Base-by-base conservation (phyloP, 768 basidiomycete genomes). In the Lactarius deliciosus region DNA sequence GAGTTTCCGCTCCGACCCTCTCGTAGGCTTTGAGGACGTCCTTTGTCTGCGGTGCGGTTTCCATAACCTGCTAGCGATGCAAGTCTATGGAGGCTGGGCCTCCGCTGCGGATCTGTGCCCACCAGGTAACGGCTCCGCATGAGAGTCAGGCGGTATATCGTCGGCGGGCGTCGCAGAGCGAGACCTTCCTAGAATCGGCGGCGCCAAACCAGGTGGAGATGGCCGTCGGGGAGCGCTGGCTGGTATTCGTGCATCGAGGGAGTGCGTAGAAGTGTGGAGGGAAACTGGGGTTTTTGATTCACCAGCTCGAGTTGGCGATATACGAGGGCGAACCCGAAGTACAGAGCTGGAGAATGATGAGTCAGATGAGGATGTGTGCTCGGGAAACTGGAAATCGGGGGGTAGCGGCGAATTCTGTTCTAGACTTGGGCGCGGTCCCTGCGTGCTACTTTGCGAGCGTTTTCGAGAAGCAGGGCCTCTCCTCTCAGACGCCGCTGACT, bases 11-110 rank as follows among this genome's bases (percentile, higher is more conserved):
- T 84, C 57, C 83, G 77, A 57, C 81, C 80, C 55, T n/a, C 84
- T 77, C 20, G 73, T 72, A 22, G 72, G 64, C 60, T 75, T 74
- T n/a, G 76, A 80, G 61, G 82, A 83, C 5, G 84, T n/a, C 81
- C 69, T 79, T 79, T 32, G 80, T 70, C 13, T 84, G 83, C 18
- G 82, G 79, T 3, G 78, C 63, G 20, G 71, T 80, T 68, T 87
- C 86, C 81, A 86, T 82, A 15, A 85, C 79, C 79, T 3, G 83
- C 79, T 4, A 85, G 81, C 5, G 83, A 84, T 10, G 83, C 82
- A 61, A 85, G 81, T n/a, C 84, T 77, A 57, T 75, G 74, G 47
- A 84, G 73, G 63, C 77, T 82, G 2, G 82, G 81, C 63, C 76
- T 79, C 72, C 73, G 73, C 57, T 57, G 68, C 57, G 28, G 28